Conservation (phyloP, 169 alveolate genomes). For the Eimeria necatrix region DNA sequence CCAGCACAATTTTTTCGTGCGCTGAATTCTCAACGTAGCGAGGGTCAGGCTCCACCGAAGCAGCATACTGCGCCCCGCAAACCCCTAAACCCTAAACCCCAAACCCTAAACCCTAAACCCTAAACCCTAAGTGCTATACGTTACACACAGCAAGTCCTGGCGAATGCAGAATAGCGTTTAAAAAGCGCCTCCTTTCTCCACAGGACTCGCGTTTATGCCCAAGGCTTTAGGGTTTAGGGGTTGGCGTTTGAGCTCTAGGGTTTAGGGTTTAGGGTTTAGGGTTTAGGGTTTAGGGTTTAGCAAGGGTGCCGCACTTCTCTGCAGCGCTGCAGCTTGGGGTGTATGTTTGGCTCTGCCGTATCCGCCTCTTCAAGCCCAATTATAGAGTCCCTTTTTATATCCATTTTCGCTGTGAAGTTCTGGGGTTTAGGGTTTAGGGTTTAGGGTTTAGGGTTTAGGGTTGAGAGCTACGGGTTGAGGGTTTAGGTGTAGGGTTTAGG, state of each 20-base stretch:
- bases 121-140: too few species aligned
- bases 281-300: too few species aligned
- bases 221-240: too few species aligned
- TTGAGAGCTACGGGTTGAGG: background rate
- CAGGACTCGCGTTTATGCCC: too few species aligned
- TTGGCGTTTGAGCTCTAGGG: background rate
- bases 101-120: background rate
- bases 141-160: too few species aligned
- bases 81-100: constrained; percentile 40
- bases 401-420: too few species aligned
- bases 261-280: constrained; percentile 21
- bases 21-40: constrained; percentile 50
- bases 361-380: too few species aligned
- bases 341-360: background rate
- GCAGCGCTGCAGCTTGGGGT: constrained; percentile 40
- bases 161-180: too few species aligned
- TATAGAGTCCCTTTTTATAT: too few species aligned
- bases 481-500: background rate
- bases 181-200: too few species aligned
- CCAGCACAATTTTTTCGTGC: constrained; percentile 71
- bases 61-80: background rate
- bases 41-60: background rate
- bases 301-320: constrained; percentile 32
- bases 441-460: background rate
- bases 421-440: background rate